A percentile compares a stretch with the other conserved stretches of the same genome.
These are phyloP conservation scores for Sphaerulina populicola DNA, from an alignment of 2,329 filamentous ascomycete genomes.

Conservation along the genomic window DNA sequence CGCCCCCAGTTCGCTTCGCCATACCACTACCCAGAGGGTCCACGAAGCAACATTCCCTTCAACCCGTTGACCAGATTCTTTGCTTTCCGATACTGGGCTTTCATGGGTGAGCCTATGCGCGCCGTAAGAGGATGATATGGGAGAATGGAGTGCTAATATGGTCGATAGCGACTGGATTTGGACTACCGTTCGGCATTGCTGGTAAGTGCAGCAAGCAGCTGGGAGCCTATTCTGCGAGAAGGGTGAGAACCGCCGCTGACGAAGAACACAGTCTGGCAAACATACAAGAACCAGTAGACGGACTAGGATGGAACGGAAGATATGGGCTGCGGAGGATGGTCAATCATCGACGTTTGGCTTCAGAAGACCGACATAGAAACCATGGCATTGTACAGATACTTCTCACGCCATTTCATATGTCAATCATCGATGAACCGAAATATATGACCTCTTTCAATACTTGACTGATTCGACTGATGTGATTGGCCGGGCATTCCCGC, in stretches of 20 bases:
- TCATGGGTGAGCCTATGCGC: constrained; percentile 52
- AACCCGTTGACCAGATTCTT: constrained; percentile 89
- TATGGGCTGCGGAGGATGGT: background rate
- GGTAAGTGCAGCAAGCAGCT: constrained; percentile 42
- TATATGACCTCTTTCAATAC: background rate
- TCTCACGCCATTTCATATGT: constrained; percentile 8
- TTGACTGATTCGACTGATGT: constrained; percentile 5
- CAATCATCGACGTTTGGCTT: background rate
- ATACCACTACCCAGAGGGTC: constrained; percentile 97
- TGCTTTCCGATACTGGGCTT: constrained; percentile 70
- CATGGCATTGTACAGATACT: constrained; percentile 12
- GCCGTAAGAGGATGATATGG: constrained; percentile 2
- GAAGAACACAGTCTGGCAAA: constrained; percentile 54
- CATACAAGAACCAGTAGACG: constrained; percentile 50
- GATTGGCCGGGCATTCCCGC: constrained; percentile 3
- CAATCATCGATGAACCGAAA: background rate
- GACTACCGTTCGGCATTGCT: constrained; percentile 54
- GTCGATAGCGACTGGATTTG: constrained; percentile 49
- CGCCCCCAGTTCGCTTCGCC: constrained; percentile 76
- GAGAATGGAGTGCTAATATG: constrained; percentile 33
- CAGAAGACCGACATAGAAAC: constrained; percentile 1
- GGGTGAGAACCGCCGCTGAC: constrained; percentile 7
- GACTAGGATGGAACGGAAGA: background rate
- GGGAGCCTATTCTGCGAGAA: background rate
- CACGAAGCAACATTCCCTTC: constrained; percentile 92